Evolutionary conservation across 2,329 filamentous ascomycete genomes (phyloP), one percentile per base, ranked within the genome.

Genomic region (Diaporthe eres): DNA sequence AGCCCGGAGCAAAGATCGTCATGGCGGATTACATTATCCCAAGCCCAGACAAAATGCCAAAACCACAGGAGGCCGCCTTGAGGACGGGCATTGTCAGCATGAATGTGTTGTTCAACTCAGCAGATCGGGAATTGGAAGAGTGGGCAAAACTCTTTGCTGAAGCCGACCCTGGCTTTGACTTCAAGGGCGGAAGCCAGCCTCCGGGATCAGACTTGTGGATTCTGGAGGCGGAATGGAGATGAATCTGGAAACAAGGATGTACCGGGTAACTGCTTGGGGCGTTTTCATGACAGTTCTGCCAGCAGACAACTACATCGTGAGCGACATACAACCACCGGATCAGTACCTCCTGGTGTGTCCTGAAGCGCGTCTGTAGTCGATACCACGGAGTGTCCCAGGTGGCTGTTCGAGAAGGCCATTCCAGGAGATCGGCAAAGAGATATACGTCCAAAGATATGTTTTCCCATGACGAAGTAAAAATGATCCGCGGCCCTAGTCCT

Each of bases 1-100:
- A 80, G 47, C 76, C 76, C 4, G 81, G 81, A 1, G 78, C 81
- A 17, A 78, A 74, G 42, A 70, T 82, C 25, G 72, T 82, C 67
- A 76, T 82, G 71, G 81, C 80, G 68, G 81, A 82, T 42, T 75
- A 74, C 8, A 78, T 77, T 19, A 74, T 82, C 49, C 81, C 79
- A 3, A 77, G 79, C 70, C 78, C 78, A 12, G 76, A 75, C 47
- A 76, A 77, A 44, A 72, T 71, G 15, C 37, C 53, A 19, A 63
- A 63, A n/a, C 9, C 49, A 44, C 25, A n/a, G 57, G 57, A 72
- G 28, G 17, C 4, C 0, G 22, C 25, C n/a, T 28, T 75, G 67
- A 60, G 67, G 25, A 19, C 17, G 19, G 67, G 67, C 1, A 47
- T 34, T 8, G 51, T 71, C n/a, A 72, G 67, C 28, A 67, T 75